A percentile compares a stretch with the other conserved stretches of the same genome.
phyloP scores from a whole-genome alignment of 768 basidiomycete species.

The Tylopilus subfusipes region DNA sequence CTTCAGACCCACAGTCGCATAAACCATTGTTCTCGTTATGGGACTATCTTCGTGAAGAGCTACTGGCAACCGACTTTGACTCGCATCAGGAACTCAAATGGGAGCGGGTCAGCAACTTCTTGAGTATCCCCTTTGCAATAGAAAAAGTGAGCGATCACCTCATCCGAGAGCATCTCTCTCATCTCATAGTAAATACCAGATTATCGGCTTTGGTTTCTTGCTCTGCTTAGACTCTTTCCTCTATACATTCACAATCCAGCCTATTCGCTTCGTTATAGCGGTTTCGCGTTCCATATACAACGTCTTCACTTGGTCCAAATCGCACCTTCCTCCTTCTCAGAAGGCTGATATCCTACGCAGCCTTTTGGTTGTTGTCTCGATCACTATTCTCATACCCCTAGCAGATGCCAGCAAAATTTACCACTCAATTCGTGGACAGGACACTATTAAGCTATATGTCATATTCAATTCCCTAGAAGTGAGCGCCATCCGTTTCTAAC shows the following conservation, averaged over 20 bases:
- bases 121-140: conserved; percentile 86
- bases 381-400: conserved; percentile 70
- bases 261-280: conserved; percentile 78
- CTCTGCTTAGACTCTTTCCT: conserved; percentile 96
- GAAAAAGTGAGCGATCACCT: conserved; percentile 68
- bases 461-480: conserved; percentile 99
- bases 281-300: conserved; percentile 52
- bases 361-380: conserved; percentile 69
- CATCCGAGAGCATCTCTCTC: neutral
- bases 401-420: conserved; percentile 98
- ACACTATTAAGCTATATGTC: conserved; percentile 98
- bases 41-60: conserved; percentile 88
- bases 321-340: conserved; percentile 75
- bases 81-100: conserved; percentile 92
- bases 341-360: conserved; percentile 90
- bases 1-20: conserved; percentile 18
- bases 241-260: conserved; percentile 96
- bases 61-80: conserved; percentile 90
- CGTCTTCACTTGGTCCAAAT: conserved; percentile 45
- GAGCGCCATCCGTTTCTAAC: conserved; percentile 24
- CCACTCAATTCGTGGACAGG: conserved; percentile 95
- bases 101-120: conserved; percentile 95
- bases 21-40: conserved; percentile 74
- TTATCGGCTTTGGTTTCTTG: conserved; percentile 87
- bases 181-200: conserved; percentile 42